phyloP scores from a whole-genome alignment of 176 grass and related monocot genomes.

The Tillandsia fasciculata region DNA sequence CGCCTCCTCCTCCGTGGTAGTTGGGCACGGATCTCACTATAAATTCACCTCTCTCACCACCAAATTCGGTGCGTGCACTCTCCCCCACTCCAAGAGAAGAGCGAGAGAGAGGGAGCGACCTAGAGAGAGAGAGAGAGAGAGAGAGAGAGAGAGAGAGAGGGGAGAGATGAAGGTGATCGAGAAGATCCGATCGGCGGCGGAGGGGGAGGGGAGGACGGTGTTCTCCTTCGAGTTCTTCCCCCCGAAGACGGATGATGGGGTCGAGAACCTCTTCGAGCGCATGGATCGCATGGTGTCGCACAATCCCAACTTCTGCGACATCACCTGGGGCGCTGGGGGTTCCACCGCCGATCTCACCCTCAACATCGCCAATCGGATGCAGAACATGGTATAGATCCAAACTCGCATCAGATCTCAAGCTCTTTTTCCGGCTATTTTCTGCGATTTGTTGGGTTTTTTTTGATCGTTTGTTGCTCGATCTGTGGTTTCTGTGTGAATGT shows the following conservation, averaged over 20 bases:
- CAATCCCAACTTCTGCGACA: constrained; percentile 79
- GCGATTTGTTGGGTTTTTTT: neutral
- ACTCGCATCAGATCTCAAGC: neutral
- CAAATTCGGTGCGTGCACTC: neutral
- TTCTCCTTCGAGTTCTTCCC: constrained; percentile 97
- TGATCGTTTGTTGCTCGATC: neutral
- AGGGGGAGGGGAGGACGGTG: constrained; percentile 46
- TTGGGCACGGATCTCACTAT: neutral
- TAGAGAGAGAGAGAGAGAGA: neutral
- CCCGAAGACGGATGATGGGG: constrained; percentile 73
- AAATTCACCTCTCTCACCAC: neutral
- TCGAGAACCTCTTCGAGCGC: constrained; percentile 86
- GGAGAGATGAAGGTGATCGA: constrained; percentile 83
- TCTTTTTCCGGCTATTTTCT: neutral
- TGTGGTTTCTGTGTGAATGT: neutral
- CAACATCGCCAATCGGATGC: constrained; percentile 77
- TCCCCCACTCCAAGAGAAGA: neutral
- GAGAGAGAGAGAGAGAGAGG: neutral
- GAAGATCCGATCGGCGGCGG: constrained; percentile 38
- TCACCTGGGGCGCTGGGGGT: constrained; percentile 91
- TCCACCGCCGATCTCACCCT: constrained; percentile 87
- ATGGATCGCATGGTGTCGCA: constrained; percentile 90
- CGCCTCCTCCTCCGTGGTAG: neutral
- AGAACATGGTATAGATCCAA: constrained; percentile 57
- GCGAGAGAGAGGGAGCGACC: neutral